Evolutionary conservation across 192 early-diverging fungal genomes (phyloP), one percentile per base, ranked within the genome.

Genomic region (Cladochytrium replicatum): DNA sequence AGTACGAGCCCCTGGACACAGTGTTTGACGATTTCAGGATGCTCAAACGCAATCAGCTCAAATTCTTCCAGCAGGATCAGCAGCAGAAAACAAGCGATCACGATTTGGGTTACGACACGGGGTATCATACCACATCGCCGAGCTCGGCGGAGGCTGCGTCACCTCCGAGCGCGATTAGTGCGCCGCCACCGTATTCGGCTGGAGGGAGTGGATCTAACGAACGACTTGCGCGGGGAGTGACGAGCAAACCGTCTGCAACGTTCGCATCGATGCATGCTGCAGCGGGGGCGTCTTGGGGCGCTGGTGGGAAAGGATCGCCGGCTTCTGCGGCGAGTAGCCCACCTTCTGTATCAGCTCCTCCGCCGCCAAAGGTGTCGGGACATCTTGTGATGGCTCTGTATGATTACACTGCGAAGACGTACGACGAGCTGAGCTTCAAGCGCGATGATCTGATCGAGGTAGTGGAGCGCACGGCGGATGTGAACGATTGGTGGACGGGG

Each of bases 391-490:
- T 77, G 6, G 93, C 93, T 0, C 42, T 86, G 54, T 97, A 87
- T 49, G 86, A 94, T 66, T 97, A 87, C 66, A 61, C 61, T 4
- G 88, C 82, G 0, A 77, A 88, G 50, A 71, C 88, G 54, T 58
- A 70, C 4, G 89, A 82, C 15, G 93, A 97, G 57, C 61, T 97
- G 50, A 47, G 69, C 13, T 97, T 97, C 60, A 77, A 69, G 52
- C 83, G 82, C 55, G 90, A 86, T 42, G 92, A 97, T 58, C 58
- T 80, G 23, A 93, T 97, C 57, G 77, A 69, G 2, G 78, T 97
- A 8, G 39, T 78, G 25, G 75, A 83, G 53, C 77, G 78, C 47
- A 83, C 85, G 1, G 73, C 77, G 1, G 70, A 70, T 26, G 69
- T 61, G 28, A 82, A 89, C 57, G 87, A 91, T 55, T 97, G 93